Evolutionary conservation across 805 yeast genomes (phyloP).

Genomic region (Candida golubevii): DNA sequence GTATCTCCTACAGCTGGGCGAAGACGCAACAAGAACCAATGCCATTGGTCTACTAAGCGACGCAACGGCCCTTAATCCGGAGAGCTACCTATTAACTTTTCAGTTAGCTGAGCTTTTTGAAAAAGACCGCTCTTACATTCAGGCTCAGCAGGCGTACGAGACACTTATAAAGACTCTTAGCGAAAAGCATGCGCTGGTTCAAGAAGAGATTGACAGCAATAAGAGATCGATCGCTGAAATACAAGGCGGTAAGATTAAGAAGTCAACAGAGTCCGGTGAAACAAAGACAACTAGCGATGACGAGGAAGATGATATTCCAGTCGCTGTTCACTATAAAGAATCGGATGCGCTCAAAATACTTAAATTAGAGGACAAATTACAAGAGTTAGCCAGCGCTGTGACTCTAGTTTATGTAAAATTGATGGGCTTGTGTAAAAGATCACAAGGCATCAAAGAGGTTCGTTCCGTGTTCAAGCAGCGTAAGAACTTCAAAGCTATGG

Average conservation of each 20-base stretch:
- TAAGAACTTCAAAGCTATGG: conserved; percentile 49
- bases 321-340: conserved; percentile 14
- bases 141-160: conserved; percentile 48
- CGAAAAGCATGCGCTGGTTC: conserved; percentile 29
- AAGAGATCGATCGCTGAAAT: conserved; percentile 10
- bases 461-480: conserved; percentile 68
- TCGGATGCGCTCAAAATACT: conserved; percentile 22
- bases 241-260: conserved; percentile 1
- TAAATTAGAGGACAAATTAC: conserved; percentile 19
- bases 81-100: conserved; percentile 61
- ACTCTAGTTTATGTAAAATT: conserved; percentile 66
- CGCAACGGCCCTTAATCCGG: conserved; percentile 63
- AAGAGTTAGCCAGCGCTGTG: conserved; percentile 34
- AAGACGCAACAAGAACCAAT: conserved; percentile 37
- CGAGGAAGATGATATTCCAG: conserved; percentile 14
- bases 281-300: conserved; percentile 17
- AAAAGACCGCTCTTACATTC: conserved; percentile 45
- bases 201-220: conserved; percentile 21
- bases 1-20: conserved; percentile 29
- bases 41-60: conserved; percentile 47
- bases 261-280: conserved; percentile 4
- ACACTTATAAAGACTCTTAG: conserved; percentile 46
- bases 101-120: conserved; percentile 71
- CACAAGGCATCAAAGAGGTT: conserved; percentile 66
- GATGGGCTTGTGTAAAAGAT: conserved; percentile 69